Base-by-base conservation (phyloP, 768 basidiomycete genomes). In the Termitomyces heimii region DNA sequence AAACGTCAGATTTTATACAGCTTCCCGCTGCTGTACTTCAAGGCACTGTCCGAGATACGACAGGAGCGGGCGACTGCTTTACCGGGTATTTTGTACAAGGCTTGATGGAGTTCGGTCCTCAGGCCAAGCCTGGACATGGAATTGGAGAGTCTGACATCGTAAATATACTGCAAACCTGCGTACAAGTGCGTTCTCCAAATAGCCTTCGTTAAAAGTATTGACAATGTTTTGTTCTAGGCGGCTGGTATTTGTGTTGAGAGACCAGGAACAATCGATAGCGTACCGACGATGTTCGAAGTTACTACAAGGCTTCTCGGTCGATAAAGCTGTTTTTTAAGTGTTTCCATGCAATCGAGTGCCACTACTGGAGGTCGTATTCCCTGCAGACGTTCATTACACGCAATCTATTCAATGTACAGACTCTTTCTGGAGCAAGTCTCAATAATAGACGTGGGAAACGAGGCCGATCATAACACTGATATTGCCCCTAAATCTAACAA, bases 51-150 rank as follows among this genome's bases (percentile, higher is more conserved):
- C 63, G 68, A 16, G 83, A 86, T 63, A 84, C 83, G 3, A 86
- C 84, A 0, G 84, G 84, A 10, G 84, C 84, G 1, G 84, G 84
- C 0, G 84, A 86, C 60, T 84, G 82, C 58, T 85, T 84, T 64
- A 76, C 82, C 0, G 84, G 84, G 13, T 86, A 82, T 61, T 75
- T 85, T 60, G 78, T 84, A 14, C 71, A 75, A 13, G 81, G 79
- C 0, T 68, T 86, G 40, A 83, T 85, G 83, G 66, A 71, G 37
- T 64, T 70, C 50, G 72, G 66, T 0, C 55, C 67, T 22, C 29
- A 61, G 20, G 63, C 67, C 1, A 65, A 59, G 43, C 48, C 66
- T 18, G 67, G 67, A 10, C 60, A 60, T 20, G 70, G 68, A 18
- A 68, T 74, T 35, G 56, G 51, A 16, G 69, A 69, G 46, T 54